Conservation (phyloP, 2,329 filamentous ascomycete genomes). For the Zalaria obscura region DNA sequence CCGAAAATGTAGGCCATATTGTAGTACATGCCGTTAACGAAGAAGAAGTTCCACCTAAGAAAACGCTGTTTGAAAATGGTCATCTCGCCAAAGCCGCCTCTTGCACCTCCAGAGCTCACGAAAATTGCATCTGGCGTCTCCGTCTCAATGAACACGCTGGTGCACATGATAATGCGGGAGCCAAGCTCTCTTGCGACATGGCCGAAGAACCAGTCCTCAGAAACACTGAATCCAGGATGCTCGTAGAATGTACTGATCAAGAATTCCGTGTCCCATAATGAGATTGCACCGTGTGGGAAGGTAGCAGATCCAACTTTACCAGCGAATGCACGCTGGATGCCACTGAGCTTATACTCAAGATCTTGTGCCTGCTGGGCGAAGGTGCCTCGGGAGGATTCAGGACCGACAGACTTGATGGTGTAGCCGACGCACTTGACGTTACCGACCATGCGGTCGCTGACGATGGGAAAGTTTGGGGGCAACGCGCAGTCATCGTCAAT, state of each 20-base stretch:
- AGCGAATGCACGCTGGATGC: constrained; percentile 29
- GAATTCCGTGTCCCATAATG: constrained; percentile 33
- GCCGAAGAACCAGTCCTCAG: constrained; percentile 40
- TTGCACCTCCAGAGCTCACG: constrained; percentile 21
- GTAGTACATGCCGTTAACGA: constrained; percentile 34
- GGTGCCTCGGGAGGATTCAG: constrained; percentile 8
- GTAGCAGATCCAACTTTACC: constrained; percentile 32
- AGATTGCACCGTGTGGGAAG: constrained; percentile 38
- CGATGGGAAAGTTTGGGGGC: constrained; percentile 33
- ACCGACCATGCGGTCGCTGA: constrained; percentile 27
- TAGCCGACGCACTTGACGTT: constrained; percentile 33
- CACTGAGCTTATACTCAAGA: constrained; percentile 38
- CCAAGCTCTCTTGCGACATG: constrained; percentile 31
- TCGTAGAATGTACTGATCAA: constrained; percentile 31
- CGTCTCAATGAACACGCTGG: constrained; percentile 36
- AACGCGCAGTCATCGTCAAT: constrained; percentile 37
- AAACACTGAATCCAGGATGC: constrained; percentile 36
- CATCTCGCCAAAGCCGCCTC: constrained; percentile 39
- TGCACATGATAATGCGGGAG: constrained; percentile 34
- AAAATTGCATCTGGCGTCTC: constrained; percentile 33
- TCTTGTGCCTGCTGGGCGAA: constrained; percentile 27
- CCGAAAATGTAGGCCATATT: constrained; percentile 32
- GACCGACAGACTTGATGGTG: constrained; percentile 27
- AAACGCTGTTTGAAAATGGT: constrained; percentile 39
- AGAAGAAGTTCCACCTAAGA: constrained; percentile 39